Evolutionary conservation across 2,329 filamentous ascomycete species (phyloP).

Genomic region (Hirsutella rhossiliensis): DNA sequence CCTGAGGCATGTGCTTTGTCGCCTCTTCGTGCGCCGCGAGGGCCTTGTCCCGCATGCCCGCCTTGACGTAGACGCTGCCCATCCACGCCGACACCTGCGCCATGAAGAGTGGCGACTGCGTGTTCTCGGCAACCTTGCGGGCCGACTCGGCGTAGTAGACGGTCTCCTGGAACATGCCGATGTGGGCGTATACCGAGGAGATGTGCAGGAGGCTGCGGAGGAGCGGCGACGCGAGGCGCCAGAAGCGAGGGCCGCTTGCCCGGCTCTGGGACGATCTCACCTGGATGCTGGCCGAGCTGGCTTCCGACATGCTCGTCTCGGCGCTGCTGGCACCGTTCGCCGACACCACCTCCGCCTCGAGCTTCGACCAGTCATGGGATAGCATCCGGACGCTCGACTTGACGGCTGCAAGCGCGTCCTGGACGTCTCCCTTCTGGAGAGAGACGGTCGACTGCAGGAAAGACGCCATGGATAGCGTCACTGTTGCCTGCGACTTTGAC

Average conservation of each 20-base stretch:
- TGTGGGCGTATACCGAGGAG: constrained; percentile 66
- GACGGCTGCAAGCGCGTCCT: constrained; percentile 44
- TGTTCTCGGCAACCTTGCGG: constrained; percentile 59
- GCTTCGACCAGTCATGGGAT: constrained; percentile 41
- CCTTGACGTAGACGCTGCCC: constrained; percentile 41
- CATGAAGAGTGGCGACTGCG: constrained; percentile 47
- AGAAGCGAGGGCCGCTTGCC: constrained; percentile 51
- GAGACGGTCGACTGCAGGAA: constrained; percentile 54
- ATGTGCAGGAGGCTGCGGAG: constrained; percentile 62
- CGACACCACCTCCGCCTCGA: constrained; percentile 23
- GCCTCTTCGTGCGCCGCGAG: constrained; percentile 41
- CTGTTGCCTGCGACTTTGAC: constrained; percentile 19
- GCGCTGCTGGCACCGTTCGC: constrained; percentile 10
- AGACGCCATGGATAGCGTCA: constrained; percentile 17
- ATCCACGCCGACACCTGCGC: constrained; percentile 43
- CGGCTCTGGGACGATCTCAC: constrained; percentile 9
- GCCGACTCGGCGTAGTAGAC: constrained; percentile 81
- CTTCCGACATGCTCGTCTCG: constrained; percentile 16
- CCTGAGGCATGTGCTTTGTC: constrained; percentile 34
- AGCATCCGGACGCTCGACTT: constrained; percentile 44
- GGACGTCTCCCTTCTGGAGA: constrained; percentile 47
- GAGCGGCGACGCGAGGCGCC: constrained; percentile 65
- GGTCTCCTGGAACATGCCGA: constrained; percentile 81
- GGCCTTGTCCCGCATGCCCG: constrained; percentile 48
- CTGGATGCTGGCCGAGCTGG: constrained; percentile 15